These are phyloP conservation scores for Neonectria ditissima DNA, from an alignment of 2,329 filamentous ascomycete species.

Conservation along the genomic window DNA sequence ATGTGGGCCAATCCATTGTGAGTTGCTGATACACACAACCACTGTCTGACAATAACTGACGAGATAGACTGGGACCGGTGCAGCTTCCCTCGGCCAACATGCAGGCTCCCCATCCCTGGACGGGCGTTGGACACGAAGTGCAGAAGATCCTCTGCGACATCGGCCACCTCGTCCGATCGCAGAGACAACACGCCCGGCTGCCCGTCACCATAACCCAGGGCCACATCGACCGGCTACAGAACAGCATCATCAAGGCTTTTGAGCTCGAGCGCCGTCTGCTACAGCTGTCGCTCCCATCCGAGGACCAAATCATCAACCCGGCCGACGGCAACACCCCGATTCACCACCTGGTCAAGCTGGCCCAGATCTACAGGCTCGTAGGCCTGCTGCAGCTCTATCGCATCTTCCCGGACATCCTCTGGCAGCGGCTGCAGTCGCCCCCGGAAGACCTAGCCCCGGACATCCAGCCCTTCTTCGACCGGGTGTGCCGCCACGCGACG, in stretches of 20 bases:
- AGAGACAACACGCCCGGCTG: constrained; percentile 23
- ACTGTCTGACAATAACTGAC: background rate
- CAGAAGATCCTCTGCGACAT: constrained; percentile 22
- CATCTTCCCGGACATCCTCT: constrained; percentile 30
- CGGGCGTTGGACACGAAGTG: constrained; percentile 28
- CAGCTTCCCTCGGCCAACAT: constrained; percentile 2
- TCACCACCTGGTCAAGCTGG: constrained; percentile 24
- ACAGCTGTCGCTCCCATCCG: constrained; percentile 10
- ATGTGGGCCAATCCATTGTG: constrained; percentile 14
- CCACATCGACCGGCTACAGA: constrained; percentile 28
- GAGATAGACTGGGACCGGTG: constrained; percentile 8
- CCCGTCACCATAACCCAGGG: constrained; percentile 7
- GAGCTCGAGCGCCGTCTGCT: constrained; percentile 27
- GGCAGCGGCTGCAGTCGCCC: constrained; percentile 3
- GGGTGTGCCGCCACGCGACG: background rate
- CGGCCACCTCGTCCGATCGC: constrained; percentile 25
- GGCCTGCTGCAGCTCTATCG: constrained; percentile 29
- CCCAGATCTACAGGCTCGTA: constrained; percentile 24
- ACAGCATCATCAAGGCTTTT: constrained; percentile 19
- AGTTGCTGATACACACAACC: background rate
- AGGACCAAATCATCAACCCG: constrained; percentile 23
- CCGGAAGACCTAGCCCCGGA: background rate
- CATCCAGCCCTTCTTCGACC: constrained; percentile 13
- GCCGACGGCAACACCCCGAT: constrained; percentile 26
- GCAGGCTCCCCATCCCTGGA: constrained; percentile 31